These are phyloP conservation scores for Neurospora sp. DNA, from an alignment of 495 filamentous ascomycete species.

Conservation along the genomic window DNA sequence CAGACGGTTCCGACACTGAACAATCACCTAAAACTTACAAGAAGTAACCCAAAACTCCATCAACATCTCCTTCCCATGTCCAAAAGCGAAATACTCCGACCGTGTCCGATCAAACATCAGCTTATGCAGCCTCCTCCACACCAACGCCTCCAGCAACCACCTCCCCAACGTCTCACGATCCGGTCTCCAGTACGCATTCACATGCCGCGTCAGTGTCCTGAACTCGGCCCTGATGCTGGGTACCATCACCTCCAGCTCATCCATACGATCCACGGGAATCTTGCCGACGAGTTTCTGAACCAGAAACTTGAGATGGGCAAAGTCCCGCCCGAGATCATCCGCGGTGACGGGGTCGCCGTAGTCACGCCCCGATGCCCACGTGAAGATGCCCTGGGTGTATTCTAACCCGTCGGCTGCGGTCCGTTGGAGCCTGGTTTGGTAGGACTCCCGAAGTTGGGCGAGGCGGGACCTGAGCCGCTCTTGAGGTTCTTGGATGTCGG, in stretches of 20 bases:
- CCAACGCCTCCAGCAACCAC: neutral
- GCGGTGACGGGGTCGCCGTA: neutral
- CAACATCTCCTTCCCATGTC: neutral
- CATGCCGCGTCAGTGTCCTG: constrained; percentile 9
- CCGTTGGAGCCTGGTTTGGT: neutral
- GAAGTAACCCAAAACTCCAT: neutral
- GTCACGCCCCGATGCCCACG: neutral
- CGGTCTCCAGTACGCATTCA: neutral
- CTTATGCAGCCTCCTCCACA: neutral
- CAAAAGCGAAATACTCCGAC: neutral
- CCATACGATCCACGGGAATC: constrained; percentile 6
- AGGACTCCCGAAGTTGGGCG: neutral
- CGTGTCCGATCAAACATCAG: neutral
- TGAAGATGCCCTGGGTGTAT: neutral
- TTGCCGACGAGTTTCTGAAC: neutral
- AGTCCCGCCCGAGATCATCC: neutral
- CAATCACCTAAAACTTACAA: neutral
- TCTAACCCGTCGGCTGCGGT: neutral
- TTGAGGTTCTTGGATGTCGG: neutral
- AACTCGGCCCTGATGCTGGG: constrained; percentile 5
- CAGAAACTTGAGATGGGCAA: neutral
- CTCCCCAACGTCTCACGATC: neutral
- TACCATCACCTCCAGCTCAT: constrained; percentile 24
- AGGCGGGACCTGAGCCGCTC: neutral
- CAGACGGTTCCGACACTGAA: neutral